Evolutionary conservation across 2,329 filamentous ascomycete genomes (phyloP).

Genomic region (Didymella pinodella): DNA sequence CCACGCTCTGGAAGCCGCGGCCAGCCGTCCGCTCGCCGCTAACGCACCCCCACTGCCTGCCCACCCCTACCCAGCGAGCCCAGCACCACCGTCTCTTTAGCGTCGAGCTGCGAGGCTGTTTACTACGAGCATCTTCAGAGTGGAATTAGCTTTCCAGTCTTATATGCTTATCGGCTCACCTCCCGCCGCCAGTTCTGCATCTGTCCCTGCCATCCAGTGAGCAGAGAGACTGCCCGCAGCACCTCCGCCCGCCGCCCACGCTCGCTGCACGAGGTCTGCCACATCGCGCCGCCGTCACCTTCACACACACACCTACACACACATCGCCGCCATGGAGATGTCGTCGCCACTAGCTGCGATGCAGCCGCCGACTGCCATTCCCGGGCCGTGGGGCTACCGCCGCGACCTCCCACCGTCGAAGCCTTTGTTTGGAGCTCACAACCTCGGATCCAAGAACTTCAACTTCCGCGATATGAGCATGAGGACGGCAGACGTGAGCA

Average conservation of each 20-base stretch:
- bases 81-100: slow-evolving; percentile 23
- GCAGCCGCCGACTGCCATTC: slow-evolving; percentile 71
- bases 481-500: slow-evolving; percentile 72
- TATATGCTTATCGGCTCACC: slow-evolving; percentile 47
- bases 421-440: slow-evolving; percentile 61
- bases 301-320: slow-evolving; percentile 42
- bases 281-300: slow-evolving; percentile 8
- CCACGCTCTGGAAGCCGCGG: slow-evolving; percentile 35
- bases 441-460: slow-evolving; percentile 70
- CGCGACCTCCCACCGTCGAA: slow-evolving; percentile 63
- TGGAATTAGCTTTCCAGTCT: slow-evolving; percentile 52
- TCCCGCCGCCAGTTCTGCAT: slow-evolving; percentile 29
- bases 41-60: slow-evolving; percentile 29
- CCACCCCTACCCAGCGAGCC: no score
- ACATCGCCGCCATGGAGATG: slow-evolving; percentile 88
- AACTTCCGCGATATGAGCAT: slow-evolving; percentile 78
- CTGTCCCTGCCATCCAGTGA: slow-evolving; percentile 31
- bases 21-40: slow-evolving; percentile 27
- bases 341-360: slow-evolving; percentile 94
- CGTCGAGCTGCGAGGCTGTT: slow-evolving; percentile 28
- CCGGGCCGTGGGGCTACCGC: slow-evolving; percentile 69
- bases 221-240: slow-evolving; percentile 24
- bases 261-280: slow-evolving; percentile 28
- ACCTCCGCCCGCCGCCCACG: slow-evolving; percentile 31
- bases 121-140: slow-evolving; percentile 49